phyloP scores from a whole-genome alignment of 768 basidiomycete genomes.

The Baorangia bicolor region DNA sequence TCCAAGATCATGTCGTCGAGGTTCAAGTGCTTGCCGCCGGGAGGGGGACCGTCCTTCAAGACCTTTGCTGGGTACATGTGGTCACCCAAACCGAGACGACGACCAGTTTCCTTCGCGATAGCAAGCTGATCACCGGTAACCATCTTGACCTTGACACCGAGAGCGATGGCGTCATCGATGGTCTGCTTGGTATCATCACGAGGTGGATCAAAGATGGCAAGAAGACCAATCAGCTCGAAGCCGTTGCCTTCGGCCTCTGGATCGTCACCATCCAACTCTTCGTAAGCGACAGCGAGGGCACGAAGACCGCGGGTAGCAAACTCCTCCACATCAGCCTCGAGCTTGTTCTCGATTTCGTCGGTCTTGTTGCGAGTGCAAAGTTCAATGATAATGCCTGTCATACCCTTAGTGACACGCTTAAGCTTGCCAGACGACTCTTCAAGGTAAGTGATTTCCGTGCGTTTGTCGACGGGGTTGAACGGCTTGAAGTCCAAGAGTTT shows the following conservation, averaged over 20 bases:
- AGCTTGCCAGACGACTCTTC: conserved; percentile 94
- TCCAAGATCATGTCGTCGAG: conserved; percentile 99
- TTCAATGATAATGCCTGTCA: conserved; percentile 98
- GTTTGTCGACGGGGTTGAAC: conserved; percentile 99
- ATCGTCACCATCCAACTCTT: conserved; percentile 86
- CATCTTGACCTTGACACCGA: conserved; percentile 99
- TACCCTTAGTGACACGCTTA: conserved; percentile 99
- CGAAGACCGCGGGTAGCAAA: conserved; percentile 95
- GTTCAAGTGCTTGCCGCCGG: conserved; percentile 76
- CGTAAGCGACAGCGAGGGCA: conserved; percentile 91
- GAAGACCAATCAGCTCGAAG: conserved; percentile 95
- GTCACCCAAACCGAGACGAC: conserved; percentile 96
- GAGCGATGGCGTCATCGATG: conserved; percentile 92
- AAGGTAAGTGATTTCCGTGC: conserved; percentile 97
- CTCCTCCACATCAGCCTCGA: conserved; percentile 95
- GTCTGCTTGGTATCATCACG: conserved; percentile 99
- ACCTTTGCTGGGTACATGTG: conserved; percentile 99
- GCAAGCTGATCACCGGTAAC: conserved; percentile 99
- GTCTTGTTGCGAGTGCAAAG: conserved; percentile 98
- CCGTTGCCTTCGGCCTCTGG: conserved; percentile 89
- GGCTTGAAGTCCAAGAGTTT: conserved; percentile 98
- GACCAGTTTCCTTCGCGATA: conserved; percentile 98
- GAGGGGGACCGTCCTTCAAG: conserved; percentile 93
- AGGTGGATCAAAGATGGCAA: conserved; percentile 97
- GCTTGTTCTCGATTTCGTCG: conserved; percentile 82